Evolutionary conservation across 139 green algal species (phyloP).

Genomic region (Mychonastes homosphaera): DNA sequence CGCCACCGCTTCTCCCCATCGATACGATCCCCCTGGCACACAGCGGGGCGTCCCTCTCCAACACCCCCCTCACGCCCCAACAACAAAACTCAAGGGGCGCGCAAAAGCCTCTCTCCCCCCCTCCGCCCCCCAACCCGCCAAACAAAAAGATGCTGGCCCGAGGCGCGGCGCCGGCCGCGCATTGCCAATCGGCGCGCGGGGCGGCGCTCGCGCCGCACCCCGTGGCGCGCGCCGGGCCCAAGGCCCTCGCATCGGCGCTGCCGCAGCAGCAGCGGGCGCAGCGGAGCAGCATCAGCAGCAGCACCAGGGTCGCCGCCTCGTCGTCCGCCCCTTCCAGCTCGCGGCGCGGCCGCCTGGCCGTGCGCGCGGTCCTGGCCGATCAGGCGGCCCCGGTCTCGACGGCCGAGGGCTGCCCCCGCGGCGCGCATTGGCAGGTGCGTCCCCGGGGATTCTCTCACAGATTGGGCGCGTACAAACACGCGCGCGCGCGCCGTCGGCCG

Average conservation of each 20-base stretch:
- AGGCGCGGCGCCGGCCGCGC: neutral
- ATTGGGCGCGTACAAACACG: conserved; percentile 2
- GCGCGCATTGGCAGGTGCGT: conserved; percentile 50
- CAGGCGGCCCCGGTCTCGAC: neutral
- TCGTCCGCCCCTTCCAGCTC: neutral
- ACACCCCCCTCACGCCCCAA: neutral
- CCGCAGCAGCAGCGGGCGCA: neutral
- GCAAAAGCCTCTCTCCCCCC: too few species aligned
- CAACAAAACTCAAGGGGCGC: neutral
- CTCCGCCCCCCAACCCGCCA: too few species aligned
- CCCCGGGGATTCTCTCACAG: too few species aligned
- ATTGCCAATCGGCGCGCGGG: neutral
- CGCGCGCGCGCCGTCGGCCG: too few species aligned
- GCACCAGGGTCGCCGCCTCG: neutral
- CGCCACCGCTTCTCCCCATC: too few species aligned
- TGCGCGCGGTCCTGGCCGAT: conserved; percentile 15
- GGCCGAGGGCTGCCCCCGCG: conserved; percentile 25
- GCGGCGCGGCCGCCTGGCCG: neutral
- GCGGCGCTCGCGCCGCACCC: neutral
- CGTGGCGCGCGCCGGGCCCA: neutral
- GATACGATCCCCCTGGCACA: neutral
- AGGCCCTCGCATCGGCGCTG: neutral
- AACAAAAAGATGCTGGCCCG: too few species aligned
- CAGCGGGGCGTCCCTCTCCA: neutral
- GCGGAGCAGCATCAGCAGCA: conserved; percentile 1